Conservation (phyloP, 2,329 filamentous ascomycete genomes). For the Epichloe elymi region DNA sequence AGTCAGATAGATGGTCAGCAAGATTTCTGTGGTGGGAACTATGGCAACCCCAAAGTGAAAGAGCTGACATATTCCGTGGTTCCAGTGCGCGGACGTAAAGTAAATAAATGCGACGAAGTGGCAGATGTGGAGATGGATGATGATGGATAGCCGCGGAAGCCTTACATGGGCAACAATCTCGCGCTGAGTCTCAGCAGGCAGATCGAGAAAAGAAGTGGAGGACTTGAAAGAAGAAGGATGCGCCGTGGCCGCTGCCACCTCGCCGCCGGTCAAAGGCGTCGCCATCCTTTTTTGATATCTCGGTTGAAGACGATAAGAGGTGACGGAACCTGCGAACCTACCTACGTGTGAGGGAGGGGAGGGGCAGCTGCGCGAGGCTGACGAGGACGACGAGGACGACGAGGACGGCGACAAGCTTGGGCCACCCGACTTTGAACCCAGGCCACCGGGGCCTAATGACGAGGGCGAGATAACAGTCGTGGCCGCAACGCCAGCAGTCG, state of each 20-base stretch:
- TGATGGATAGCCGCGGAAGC: not conserved
- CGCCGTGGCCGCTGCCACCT: not conserved
- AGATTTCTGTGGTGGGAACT: not conserved
- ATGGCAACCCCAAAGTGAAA: too few species aligned
- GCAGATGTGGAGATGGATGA: not conserved
- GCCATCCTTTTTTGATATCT: not conserved
- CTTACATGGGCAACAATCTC: constrained; percentile 35
- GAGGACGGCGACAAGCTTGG: not conserved
- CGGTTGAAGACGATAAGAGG: not conserved
- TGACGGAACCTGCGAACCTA: not conserved
- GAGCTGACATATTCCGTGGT: too few species aligned
- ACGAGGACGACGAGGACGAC: too few species aligned
- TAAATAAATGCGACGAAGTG: not conserved
- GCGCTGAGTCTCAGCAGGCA: constrained; percentile 35
- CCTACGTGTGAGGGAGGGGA: not conserved
- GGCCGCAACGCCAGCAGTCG: not conserved
- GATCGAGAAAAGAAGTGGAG: constrained; percentile 23
- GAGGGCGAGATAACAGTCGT: not conserved
- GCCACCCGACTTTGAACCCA: not conserved
- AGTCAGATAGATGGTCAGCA: not conserved
- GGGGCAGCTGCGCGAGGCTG: not conserved
- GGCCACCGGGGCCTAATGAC: not conserved
- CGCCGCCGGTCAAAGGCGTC: not conserved
- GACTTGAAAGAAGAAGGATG: constrained; percentile 4
- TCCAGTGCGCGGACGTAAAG: too few species aligned